These are phyloP conservation scores for Trypanosoma cruzi DNA, from an alignment of 208 protist genomes.

Conservation along the genomic window DNA sequence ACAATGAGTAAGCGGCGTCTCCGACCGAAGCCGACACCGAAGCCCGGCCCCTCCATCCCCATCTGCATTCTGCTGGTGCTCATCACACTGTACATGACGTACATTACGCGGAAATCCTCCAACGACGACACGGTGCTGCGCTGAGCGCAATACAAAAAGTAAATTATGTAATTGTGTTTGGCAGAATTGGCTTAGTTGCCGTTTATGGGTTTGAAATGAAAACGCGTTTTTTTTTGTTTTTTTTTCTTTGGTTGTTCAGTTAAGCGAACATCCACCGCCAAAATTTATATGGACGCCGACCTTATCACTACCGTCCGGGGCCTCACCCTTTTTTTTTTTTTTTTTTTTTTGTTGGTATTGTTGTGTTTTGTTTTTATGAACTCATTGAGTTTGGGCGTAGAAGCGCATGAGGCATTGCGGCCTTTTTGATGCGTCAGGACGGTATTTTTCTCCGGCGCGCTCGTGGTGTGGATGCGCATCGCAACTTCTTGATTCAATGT, in stretches of 20 bases:
- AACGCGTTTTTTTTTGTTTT: no score
- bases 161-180: no score
- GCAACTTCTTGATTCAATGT: not conserved
- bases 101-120: slow-evolving; percentile 20
- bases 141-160: not conserved
- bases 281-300: not conserved
- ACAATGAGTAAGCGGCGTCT: slow-evolving; percentile 57
- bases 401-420: not conserved
- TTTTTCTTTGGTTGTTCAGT: no score
- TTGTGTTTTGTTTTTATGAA: not conserved
- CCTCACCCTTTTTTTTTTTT: slow-evolving; percentile 14
- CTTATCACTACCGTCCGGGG: not conserved
- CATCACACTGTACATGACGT: slow-evolving; percentile 17
- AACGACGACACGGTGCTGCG: slow-evolving; percentile 46
- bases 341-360: not conserved
- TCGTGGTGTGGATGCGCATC: not conserved
- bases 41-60: slow-evolving; percentile 36
- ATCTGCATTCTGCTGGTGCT: slow-evolving; percentile 21
- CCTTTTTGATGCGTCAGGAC: not conserved
- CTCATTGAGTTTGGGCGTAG: not conserved
- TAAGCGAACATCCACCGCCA: no score
- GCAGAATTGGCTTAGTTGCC: no score
- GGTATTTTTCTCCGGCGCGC: not conserved
- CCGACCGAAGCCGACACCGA: slow-evolving; percentile 37
- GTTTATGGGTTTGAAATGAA: no score